Evolutionary conservation across 1,284 basidiomycete genomes (phyloP).

Genomic region (Cryptococcus floricola): DNA sequence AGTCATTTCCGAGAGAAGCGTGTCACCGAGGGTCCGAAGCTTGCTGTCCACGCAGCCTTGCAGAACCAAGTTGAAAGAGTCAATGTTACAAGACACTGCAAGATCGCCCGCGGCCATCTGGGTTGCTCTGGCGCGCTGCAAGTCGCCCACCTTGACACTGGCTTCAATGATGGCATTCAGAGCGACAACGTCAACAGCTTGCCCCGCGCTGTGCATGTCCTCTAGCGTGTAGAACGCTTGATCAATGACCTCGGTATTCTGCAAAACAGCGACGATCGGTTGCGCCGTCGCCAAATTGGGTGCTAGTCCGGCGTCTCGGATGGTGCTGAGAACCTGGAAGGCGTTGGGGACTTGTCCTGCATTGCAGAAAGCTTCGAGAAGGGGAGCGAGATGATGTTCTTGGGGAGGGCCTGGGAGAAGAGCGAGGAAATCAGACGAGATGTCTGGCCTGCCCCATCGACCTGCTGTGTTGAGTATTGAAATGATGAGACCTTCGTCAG

Average conservation of each 20-base stretch:
- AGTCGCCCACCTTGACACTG: conserved; percentile 59
- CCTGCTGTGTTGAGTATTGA: conserved; percentile 68
- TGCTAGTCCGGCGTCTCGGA: conserved; percentile 31
- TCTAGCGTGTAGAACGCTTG: conserved; percentile 63
- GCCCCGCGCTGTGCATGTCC: conserved; percentile 57
- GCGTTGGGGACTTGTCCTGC: conserved; percentile 42
- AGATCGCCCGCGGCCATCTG: conserved; percentile 64
- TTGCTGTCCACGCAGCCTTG: conserved; percentile 56
- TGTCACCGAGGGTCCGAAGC: conserved; percentile 38
- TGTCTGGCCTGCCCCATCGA: conserved; percentile 62
- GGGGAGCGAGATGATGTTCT: conserved; percentile 53
- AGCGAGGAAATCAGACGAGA: conserved; percentile 64
- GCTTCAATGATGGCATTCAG: conserved; percentile 67
- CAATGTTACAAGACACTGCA: conserved; percentile 57
- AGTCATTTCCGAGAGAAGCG: conserved; percentile 37
- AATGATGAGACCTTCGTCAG: conserved; percentile 70
- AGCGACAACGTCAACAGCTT: conserved; percentile 57
- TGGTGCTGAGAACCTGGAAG: conserved; percentile 30
- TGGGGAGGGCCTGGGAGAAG: conserved; percentile 54
- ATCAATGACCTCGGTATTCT: conserved; percentile 59
- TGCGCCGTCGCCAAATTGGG: conserved; percentile 33
- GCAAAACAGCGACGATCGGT: conserved; percentile 56
- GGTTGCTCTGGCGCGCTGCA: conserved; percentile 70
- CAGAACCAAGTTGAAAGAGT: conserved; percentile 68
- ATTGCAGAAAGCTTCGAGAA: conserved; percentile 45